Conservation (phyloP, 192 early-diverging fungal species). For the Gamsiella multidivaricata region DNA sequence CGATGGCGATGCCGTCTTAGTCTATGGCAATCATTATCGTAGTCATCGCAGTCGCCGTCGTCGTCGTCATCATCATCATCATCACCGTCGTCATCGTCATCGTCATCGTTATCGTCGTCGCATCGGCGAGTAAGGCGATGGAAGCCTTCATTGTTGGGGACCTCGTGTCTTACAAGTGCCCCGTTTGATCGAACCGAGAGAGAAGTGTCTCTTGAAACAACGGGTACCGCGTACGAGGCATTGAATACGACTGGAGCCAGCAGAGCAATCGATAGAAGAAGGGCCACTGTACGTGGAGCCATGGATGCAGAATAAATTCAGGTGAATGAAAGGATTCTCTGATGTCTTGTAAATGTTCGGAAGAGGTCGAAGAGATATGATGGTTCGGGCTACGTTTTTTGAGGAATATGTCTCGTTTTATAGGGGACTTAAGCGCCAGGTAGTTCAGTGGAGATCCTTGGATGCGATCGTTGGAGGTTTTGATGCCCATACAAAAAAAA, state of each 20-base stretch:
- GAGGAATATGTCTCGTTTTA: too few species aligned
- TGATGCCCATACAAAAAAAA: too few species aligned
- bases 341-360: too few species aligned
- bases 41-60: background rate
- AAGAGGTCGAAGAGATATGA: too few species aligned
- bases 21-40: background rate
- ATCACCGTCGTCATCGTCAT: background rate
- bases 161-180: background rate
- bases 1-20: background rate
- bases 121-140: background rate
- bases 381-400: too few species aligned
- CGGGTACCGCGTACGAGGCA: constrained; percentile 2
- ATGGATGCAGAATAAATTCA: too few species aligned
- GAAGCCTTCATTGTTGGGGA: too few species aligned
- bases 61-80: constrained; percentile 21
- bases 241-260: background rate
- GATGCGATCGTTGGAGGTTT: too few species aligned
- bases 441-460: too few species aligned
- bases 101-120: background rate
- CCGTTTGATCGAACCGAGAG: background rate
- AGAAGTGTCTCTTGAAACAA: background rate
- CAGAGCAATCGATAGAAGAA: constrained; percentile 3
- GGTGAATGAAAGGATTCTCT: too few species aligned
- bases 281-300: constrained; percentile 2
- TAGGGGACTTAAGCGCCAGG: too few species aligned